Percentiles rank a stretch among this genome's conserved stretches.
Evolutionary conservation across 1,284 basidiomycete genomes (phyloP).

Genomic region (Cronartium quercuum): DNA sequence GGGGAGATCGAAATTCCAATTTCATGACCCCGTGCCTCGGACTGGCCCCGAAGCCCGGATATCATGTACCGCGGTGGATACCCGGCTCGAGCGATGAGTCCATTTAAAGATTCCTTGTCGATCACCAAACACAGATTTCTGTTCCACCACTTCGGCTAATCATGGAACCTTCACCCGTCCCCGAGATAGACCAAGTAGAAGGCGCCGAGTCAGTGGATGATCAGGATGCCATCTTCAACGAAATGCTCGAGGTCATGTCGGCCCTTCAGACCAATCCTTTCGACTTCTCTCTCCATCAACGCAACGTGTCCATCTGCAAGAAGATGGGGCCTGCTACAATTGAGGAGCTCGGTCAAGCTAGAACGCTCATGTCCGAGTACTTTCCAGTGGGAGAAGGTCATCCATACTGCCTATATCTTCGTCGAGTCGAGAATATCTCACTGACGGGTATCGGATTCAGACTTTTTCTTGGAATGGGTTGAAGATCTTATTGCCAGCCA

Average conservation of each 20-base stretch:
- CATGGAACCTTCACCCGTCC: background rate
- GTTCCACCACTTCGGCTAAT: no score
- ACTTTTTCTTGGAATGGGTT: conserved; percentile 30
- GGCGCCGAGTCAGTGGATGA: background rate
- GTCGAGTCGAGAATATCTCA: background rate
- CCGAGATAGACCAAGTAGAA: background rate
- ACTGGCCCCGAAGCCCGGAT: no score
- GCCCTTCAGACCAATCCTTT: conserved; percentile 34
- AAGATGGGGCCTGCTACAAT: conserved; percentile 30
- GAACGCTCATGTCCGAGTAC: conserved; percentile 29
- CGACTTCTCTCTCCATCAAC: conserved; percentile 31
- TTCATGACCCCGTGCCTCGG: no score
- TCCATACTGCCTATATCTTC: background rate
- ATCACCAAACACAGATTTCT: no score
- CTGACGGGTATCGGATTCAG: background rate
- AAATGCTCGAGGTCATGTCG: conserved; percentile 37
- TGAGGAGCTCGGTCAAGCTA: conserved; percentile 32
- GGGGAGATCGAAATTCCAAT: no score
- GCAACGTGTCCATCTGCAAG: conserved; percentile 22
- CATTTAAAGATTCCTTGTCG: no score
- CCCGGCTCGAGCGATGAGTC: no score
- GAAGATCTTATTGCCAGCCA: conserved; percentile 11
- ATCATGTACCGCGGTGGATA: no score
- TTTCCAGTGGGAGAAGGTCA: conserved; percentile 36
- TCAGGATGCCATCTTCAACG: conserved; percentile 15